Evolutionary conservation across 176 grass and related monocot genomes (phyloP), one percentile per base, ranked within the genome.

Genomic region (Chrysopogon serrulatus): DNA sequence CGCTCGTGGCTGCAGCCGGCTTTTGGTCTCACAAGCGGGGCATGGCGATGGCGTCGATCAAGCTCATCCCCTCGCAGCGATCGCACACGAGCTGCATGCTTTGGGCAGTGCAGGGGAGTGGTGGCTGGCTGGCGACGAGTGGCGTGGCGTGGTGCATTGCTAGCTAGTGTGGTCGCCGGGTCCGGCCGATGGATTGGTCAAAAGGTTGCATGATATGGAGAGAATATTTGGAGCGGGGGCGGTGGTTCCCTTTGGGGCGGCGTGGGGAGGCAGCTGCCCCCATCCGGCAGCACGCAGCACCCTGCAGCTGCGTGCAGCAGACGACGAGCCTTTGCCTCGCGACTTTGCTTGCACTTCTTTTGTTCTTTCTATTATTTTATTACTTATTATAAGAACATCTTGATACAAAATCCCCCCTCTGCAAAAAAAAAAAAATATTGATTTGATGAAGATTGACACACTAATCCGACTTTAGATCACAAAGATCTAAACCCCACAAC

Each of bases 201-300:
- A 93, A 93, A 93, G 88, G n/a, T 8, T 28, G 65, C 81, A 93
- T 93, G 81, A 90, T 93, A 74, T 36, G 54, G 70, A 76, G 80
- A 71, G 84, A 90, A 90, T 90, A 90, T 90, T 93, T 87, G 70
- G 84, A 87, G 83, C 59, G 69, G 83, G 68, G 74, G 74, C 69
- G 47, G 70, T 71, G 51, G 73, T 48, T 81, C 79, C 79, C 39
- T 77, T 87, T 76, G 68, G 10, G 56, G 68, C 47, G 37, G 54
- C 64, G 74, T 86, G 72, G 78, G 82, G 59, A 64, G 73, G 79
- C 67, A 86, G 72, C 74, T 56, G 3, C 1, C 34, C 62, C 79
- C n/a, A 65, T 86, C 79, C 70, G 28, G 28, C 78, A 30, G 70
- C 69, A 33, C 37, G 13, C 78, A 30, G 70, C 69, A 33, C 37